Evolutionary conservation across 148 eudicot species (phyloP).

Genomic region (Pouteria glomerata): DNA sequence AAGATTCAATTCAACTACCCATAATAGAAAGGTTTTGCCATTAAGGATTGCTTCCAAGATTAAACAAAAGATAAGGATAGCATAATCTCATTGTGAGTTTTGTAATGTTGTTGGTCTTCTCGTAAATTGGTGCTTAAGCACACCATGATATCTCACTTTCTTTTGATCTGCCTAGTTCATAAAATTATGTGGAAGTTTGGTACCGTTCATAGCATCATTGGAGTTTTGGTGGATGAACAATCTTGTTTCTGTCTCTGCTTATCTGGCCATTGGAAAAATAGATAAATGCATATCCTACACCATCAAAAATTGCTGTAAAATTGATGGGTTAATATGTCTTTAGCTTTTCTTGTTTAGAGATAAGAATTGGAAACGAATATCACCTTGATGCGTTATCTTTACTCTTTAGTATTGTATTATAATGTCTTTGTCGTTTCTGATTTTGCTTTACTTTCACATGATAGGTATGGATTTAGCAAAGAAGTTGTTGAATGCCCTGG

Average conservation of each 20-base stretch:
- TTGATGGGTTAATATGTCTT: not conserved
- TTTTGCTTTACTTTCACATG: constrained; percentile 3
- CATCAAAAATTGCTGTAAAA: not conserved
- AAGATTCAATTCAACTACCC: constrained; percentile 29
- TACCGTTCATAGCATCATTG: not conserved
- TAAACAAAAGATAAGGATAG: constrained; percentile 10
- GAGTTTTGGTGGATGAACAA: constrained; percentile 2
- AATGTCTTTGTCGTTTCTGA: constrained; percentile 1
- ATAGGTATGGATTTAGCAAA: constrained; percentile 86
- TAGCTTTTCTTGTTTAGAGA: not conserved
- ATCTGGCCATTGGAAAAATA: not conserved
- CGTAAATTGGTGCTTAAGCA: not conserved
- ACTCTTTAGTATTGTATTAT: too few relatives aligned
- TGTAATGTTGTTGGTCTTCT: not conserved
- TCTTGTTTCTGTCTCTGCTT: not conserved
- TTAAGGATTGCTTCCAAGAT: constrained; percentile 7
- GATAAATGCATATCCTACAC: not conserved
- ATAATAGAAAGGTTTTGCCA: constrained; percentile 9
- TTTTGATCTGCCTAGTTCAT: not conserved
- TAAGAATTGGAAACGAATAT: not conserved
- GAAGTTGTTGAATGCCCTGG: constrained; percentile 96
- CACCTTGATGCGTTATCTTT: constrained; percentile 5
- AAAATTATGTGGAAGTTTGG: not conserved
- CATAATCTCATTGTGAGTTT: not conserved
- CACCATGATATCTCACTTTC: not conserved